Percentiles rank a stretch among this genome's conserved stretches.
These are phyloP conservation scores for Bonia amplexicaulis DNA, from an alignment of 176 grass and related monocot species.

Conservation along the genomic window DNA sequence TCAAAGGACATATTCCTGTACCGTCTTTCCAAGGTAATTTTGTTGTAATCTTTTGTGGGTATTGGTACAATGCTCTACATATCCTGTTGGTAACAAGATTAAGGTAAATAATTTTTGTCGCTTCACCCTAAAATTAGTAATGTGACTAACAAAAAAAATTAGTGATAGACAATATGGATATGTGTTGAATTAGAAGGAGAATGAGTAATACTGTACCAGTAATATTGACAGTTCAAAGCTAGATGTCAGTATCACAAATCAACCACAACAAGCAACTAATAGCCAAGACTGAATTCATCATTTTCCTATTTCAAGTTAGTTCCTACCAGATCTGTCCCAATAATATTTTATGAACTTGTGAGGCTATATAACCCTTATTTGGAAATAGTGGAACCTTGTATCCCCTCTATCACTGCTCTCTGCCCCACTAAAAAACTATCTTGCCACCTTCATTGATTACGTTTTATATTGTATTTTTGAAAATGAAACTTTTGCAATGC, in stretches of 20 bases:
- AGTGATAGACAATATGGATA: not conserved
- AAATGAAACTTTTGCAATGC: not conserved
- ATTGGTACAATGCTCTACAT: not conserved
- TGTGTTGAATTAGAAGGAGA: not conserved
- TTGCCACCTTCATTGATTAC: not conserved
- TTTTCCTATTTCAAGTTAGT: not conserved
- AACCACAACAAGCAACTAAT: not conserved
- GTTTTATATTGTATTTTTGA: not conserved
- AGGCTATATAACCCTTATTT: not conserved
- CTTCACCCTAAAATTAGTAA: not conserved
- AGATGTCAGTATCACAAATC: not conserved
- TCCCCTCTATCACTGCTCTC: not conserved
- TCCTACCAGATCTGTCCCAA: not conserved
- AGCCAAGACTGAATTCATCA: not conserved
- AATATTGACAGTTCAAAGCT: not conserved
- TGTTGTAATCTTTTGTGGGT: conserved; percentile 17
- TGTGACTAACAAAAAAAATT: not conserved
- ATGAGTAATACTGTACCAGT: not conserved
- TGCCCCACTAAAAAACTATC: not conserved
- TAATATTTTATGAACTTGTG: not conserved
- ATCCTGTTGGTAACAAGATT: not conserved
- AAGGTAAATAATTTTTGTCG: conserved; percentile 8
- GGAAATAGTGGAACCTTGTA: not conserved
- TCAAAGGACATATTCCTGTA: conserved; percentile 79
- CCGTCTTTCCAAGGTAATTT: conserved; percentile 81